Base-by-base conservation (phyloP, 2,329 filamentous ascomycete genomes). In the Purpureocillium takamizusanense region DNA sequence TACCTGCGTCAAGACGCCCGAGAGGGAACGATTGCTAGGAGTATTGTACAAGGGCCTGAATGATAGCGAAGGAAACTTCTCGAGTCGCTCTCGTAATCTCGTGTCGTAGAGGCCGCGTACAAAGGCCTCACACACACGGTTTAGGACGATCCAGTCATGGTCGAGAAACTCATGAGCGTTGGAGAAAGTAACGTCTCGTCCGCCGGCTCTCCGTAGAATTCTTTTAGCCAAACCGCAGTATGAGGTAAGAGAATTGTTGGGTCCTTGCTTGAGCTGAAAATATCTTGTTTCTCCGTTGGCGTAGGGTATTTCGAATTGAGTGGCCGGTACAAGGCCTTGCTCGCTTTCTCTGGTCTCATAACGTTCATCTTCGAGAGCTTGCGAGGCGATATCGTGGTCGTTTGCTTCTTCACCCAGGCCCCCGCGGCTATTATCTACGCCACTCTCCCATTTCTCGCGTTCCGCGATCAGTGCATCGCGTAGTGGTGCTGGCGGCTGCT, bases 391-490 rank as follows among this genome's bases (percentile, higher is more conserved):
- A 12, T 48, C 43, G 3, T 47, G 40, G 12, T 57, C 60, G 1
- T 63, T 61, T n/a, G 59, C 55, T 13, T 55, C 60, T 14, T 63
- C 62, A 3, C 59, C 55, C 3, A 45, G 47, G 4, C 54, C 53
- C 4, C 60, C 56, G 5, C 53, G 48, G 2, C 67, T 67, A 4
- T 59, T 56, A 4, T 57, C 64, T 36, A 62, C 66, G 33, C 67
- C 76, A 33, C 61, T 70, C 46, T 90, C 84, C 83, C 85, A 90
- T 51, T 80, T 86, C 32, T 67, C 60, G 7, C 84, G 74, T 50
- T 83, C 81, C 27, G 78, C 70, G 4, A 74, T 52, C 5, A 94
- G 68, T 40, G 76, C 77, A 9, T 64, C 55, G 12, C 72, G 72
- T 2, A 94, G 67, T 40, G 72, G 66, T 2, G 70, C 59, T 0